Base-by-base conservation (phyloP, 768 basidiomycete genomes). In the Gyrodon lividus region DNA sequence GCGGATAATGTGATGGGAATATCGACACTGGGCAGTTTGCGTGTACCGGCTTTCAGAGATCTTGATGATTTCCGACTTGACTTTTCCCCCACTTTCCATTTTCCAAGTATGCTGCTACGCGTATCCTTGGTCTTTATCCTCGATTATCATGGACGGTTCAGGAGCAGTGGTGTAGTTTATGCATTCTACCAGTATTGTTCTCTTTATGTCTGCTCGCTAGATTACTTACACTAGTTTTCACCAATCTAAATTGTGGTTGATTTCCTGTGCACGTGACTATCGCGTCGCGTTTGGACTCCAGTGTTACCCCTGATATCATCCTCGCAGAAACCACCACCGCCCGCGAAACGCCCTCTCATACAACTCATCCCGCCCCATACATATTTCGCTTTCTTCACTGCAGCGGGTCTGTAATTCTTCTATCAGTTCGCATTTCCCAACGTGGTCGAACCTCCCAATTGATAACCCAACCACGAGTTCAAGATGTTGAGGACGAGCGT, bases 1-100 rank as follows among this genome's bases (percentile, higher is more conserved):
- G 63, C 71, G 79, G 41, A 60, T 88, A 48, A 68, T 81, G 58
- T 81, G 64, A 72, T 41, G 22, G 37, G 43, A 22, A 54, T 39
- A 30, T 22, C 2, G 39, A 47, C 40, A 31, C 31, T 31, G 2
- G 10, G 5, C 5, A 1, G 31, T 14, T 31, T 31, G 31, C 12
- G 13, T 4, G 5, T 31, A 31, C 12, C 31, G 13, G 31, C 31
- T 31, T 31, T 31, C 31, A 31, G 31, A 31, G 10, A 31, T 12
- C 31, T 40, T 20, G 47, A 51, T 45, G 54, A 43, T 28, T 51
- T 50, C 44, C 30, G 34, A 39, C 43, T 51, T 50, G 51, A 44
- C n/a, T n/a, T 31, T 31, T 19, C 42, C 48, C 14, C 8, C 30
- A 24, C 13, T 38, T 37, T 34, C 14, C 24, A 2, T 38, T 23